Conservation (phyloP, 352 stramenopile genomes). For the Phytophthora ohioensis region DNA sequence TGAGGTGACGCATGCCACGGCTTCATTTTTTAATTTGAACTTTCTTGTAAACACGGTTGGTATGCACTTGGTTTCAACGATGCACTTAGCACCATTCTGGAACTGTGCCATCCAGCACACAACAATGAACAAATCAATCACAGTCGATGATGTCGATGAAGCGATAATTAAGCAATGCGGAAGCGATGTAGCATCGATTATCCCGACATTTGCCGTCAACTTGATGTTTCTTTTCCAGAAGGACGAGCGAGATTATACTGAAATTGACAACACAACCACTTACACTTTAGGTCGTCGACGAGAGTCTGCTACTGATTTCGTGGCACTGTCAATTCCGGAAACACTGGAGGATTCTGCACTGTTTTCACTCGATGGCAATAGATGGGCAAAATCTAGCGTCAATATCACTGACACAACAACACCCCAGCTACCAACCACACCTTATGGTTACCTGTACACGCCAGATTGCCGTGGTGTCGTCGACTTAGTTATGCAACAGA, state of each 20-base stretch:
- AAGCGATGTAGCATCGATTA: slow-evolving; percentile 10
- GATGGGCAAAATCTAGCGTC: slow-evolving; percentile 35
- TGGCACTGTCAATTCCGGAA: slow-evolving; percentile 25
- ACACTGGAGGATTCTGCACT: slow-evolving; percentile 27
- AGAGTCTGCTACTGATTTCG: slow-evolving; percentile 18
- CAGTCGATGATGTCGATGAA: slow-evolving; percentile 26
- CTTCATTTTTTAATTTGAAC: slow-evolving; percentile 13
- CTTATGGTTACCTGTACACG: slow-evolving; percentile 51
- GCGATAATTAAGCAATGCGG: slow-evolving; percentile 30
- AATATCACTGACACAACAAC: background rate
- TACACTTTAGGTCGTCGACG: slow-evolving; percentile 37
- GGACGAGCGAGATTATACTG: slow-evolving; percentile 27
- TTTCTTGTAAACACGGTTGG: slow-evolving; percentile 36
- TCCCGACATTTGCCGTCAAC: slow-evolving; percentile 42
- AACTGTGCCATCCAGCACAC: slow-evolving; percentile 45
- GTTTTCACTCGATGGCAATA: slow-evolving; percentile 35
- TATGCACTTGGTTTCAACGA: slow-evolving; percentile 41
- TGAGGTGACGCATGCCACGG: background rate
- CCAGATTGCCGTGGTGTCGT: slow-evolving; percentile 37
- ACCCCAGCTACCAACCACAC: slow-evolving; percentile 21
- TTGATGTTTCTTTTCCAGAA: slow-evolving; percentile 51
- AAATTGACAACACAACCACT: slow-evolving; percentile 46
- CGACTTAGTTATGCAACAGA: slow-evolving; percentile 23
- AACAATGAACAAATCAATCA: slow-evolving; percentile 42
- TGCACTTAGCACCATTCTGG: slow-evolving; percentile 46